phyloP scores from a whole-genome alignment of 768 basidiomycete species.

The Amanita thiersii region DNA sequence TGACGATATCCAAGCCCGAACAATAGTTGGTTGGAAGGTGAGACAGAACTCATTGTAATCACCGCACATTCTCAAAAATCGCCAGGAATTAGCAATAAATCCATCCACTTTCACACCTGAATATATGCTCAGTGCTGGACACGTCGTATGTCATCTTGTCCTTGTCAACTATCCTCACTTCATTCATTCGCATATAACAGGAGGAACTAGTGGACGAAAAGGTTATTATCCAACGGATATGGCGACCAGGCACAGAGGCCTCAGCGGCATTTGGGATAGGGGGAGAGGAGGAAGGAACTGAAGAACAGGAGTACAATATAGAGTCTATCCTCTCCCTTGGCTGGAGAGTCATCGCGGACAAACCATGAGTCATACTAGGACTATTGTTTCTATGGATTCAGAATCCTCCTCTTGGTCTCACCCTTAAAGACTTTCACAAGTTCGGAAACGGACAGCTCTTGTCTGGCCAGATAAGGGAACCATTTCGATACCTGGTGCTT shows the following conservation, averaged over 20 bases:
- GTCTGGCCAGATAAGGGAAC: too few relatives aligned
- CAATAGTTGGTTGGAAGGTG: conserved; percentile 5
- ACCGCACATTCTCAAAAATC: background rate
- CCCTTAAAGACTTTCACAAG: too few relatives aligned
- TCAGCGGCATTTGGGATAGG: conserved; percentile 7
- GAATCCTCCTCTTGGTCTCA: too few relatives aligned
- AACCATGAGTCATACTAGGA: too few relatives aligned
- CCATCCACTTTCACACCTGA: conserved; percentile 8
- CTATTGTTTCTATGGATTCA: too few relatives aligned
- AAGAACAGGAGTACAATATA: conserved; percentile 4
- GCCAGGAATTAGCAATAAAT: conserved; percentile 7
- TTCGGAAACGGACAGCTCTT: too few relatives aligned
- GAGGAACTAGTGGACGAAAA: background rate
- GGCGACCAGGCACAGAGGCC: conserved; percentile 4
- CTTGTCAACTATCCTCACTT: background rate
- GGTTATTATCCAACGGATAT: conserved; percentile 5
- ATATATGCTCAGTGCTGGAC: conserved; percentile 2
- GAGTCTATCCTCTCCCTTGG: too few relatives aligned
- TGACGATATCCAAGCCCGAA: conserved; percentile 1
- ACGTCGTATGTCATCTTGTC: background rate
- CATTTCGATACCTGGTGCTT: too few relatives aligned
- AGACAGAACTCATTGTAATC: background rate
- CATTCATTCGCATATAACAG: background rate
- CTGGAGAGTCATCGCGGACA: too few relatives aligned
- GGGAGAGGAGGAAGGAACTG: conserved; percentile 1